These are phyloP conservation scores for Skeletonema grethae DNA, from an alignment of 108 stramenopile species.

Conservation along the genomic window DNA sequence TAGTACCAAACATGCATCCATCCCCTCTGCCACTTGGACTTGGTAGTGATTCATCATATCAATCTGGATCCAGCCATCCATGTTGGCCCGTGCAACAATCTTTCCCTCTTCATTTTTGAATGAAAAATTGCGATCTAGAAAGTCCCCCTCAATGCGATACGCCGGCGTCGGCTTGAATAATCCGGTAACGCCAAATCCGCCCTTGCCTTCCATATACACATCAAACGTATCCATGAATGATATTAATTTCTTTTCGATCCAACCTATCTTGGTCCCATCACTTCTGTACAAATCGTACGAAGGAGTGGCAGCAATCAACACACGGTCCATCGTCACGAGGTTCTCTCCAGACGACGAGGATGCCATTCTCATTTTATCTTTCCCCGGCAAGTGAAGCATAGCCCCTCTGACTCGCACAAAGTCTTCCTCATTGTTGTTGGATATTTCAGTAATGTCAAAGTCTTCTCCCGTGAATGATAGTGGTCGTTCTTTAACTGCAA, in stretches of 20 bases:
- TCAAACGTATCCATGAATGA: conserved; percentile 77
- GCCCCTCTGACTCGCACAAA: conserved; percentile 69
- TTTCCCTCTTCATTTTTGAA: conserved; percentile 64
- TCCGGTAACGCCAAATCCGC: conserved; percentile 55
- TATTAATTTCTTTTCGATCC: conserved; percentile 73
- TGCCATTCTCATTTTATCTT: conserved; percentile 69
- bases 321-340: conserved; percentile 61
- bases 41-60: conserved; percentile 84
- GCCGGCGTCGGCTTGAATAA: conserved; percentile 69
- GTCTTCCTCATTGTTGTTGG: conserved; percentile 17
- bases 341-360: conserved; percentile 23
- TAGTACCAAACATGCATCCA: conserved; percentile 75
- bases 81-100: conserved; percentile 65
- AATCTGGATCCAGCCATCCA: conserved; percentile 67
- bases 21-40: conserved; percentile 69
- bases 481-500: conserved; percentile 37
- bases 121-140: conserved; percentile 71
- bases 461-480: conserved; percentile 78
- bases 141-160: conserved; percentile 71
- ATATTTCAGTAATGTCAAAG: conserved; percentile 64
- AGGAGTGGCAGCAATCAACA: conserved; percentile 61
- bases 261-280: conserved; percentile 65
- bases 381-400: conserved; percentile 79
- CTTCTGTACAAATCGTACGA: conserved; percentile 70
- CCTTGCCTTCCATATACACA: conserved; percentile 61